Conservation (phyloP, 2,329 filamentous ascomycete species). For the Xylariales sp. region DNA sequence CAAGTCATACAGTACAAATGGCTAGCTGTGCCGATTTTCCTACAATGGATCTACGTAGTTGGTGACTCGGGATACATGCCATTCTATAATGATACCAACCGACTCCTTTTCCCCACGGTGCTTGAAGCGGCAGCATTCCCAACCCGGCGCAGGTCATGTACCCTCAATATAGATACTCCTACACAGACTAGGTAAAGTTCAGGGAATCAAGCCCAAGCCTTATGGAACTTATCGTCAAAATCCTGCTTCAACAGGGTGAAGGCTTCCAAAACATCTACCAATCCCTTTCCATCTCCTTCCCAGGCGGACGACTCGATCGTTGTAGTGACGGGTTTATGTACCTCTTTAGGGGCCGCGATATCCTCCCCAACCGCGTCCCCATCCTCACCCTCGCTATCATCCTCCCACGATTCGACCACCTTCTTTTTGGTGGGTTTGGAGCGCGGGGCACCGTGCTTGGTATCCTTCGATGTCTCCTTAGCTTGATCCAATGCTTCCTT, state of each 20-base stretch:
- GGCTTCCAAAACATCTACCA: constrained; percentile 68
- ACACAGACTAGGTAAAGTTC: too few species aligned
- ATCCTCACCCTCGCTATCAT: constrained; percentile 47
- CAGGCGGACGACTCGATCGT: constrained; percentile 3
- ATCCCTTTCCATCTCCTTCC: constrained; percentile 55
- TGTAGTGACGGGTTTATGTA: neutral
- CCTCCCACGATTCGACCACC: constrained; percentile 64
- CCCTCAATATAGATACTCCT: too few species aligned
- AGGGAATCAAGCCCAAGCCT: constrained; percentile 65
- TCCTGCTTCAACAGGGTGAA: constrained; percentile 68
- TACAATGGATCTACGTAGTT: too few species aligned
- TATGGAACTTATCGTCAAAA: constrained; percentile 73
- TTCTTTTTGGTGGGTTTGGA: constrained; percentile 53
- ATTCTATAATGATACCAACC: too few species aligned
- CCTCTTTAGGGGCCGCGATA: neutral
- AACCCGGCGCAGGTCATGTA: too few species aligned
- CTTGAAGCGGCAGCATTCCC: too few species aligned
- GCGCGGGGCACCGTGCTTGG: constrained; percentile 2
- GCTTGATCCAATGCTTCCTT: constrained; percentile 38
- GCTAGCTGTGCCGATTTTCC: too few species aligned
- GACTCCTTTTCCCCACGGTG: too few species aligned
- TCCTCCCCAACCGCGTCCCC: constrained; percentile 35
- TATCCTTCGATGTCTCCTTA: neutral
- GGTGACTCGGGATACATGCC: too few species aligned
- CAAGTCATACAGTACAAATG: too few species aligned